phyloP scores from a whole-genome alignment of 2,329 filamentous ascomycete species.

The Rugonectria rugulosa region DNA sequence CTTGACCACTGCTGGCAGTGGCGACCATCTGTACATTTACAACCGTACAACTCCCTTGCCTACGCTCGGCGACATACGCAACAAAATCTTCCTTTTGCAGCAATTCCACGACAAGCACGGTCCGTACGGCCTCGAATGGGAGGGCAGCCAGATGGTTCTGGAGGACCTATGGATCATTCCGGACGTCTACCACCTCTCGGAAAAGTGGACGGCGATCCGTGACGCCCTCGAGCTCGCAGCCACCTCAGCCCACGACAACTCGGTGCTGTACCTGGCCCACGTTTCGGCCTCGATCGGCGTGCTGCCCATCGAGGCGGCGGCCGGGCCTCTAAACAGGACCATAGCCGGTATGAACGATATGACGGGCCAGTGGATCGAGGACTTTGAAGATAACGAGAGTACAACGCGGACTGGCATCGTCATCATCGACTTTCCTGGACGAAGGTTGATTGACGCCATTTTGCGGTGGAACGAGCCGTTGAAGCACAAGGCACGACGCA shows the following conservation, averaged over 20 bases:
- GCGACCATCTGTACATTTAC: constrained; percentile 47
- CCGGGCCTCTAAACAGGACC: constrained; percentile 52
- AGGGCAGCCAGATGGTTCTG: constrained; percentile 52
- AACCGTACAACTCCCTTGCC: constrained; percentile 46
- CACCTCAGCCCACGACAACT: constrained; percentile 43
- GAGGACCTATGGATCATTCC: constrained; percentile 58
- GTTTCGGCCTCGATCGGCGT: constrained; percentile 57
- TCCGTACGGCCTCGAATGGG: constrained; percentile 55
- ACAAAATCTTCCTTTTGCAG: constrained; percentile 56
- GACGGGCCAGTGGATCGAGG: constrained; percentile 53
- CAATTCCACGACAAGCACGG: constrained; percentile 49
- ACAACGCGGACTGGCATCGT: constrained; percentile 52
- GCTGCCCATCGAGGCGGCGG: constrained; percentile 58
- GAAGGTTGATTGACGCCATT: constrained; percentile 51
- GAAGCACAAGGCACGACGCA: constrained; percentile 9
- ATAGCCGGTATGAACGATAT: constrained; percentile 59
- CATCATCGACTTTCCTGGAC: constrained; percentile 58
- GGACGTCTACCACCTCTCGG: constrained; percentile 50
- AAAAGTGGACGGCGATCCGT: constrained; percentile 56
- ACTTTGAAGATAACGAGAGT: constrained; percentile 36
- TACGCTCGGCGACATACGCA: constrained; percentile 54
- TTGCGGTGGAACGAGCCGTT: constrained; percentile 50
- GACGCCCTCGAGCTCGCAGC: constrained; percentile 50
- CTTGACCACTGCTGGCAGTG: constrained; percentile 46
- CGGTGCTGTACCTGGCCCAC: constrained; percentile 54